Base-by-base conservation (phyloP, 2,329 filamentous ascomycete species). In the Phyllosticta capitalensis region DNA sequence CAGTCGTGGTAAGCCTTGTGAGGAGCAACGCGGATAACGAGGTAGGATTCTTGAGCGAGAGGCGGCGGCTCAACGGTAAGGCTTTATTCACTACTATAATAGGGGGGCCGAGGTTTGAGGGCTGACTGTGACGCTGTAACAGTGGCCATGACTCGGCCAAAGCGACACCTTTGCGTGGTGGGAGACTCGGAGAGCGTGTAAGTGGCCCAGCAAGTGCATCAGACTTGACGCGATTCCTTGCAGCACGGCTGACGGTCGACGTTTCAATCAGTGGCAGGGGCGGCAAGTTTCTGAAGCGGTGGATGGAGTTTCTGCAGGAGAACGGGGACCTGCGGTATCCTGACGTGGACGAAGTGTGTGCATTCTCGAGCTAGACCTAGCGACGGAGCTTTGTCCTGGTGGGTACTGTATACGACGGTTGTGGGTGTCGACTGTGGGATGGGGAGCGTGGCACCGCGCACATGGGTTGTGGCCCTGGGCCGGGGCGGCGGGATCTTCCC, bases 121-220 rank as follows among this genome's bases (percentile, higher is more conserved):
- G 28, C 56, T 60, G 7, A 45, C 17, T n/a, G 38, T 45, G 56
- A 33, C 45, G 53, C 48, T 26, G 51, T 28, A 50, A 38, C 67
- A 95, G 92, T 97, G 66, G 92, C 94, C 57, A 97, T 99, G 92
- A 99, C 94, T 63, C 84, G 94, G 65, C 90, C 94, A 5, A 92
- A 89, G 76, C 83, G 94, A 66, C 92, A 94, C 69, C 79, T 99
- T 51, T 94, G 89, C 63, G 82, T 99, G 19, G 87, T 96, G 67
- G 94, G 92, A 52, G 94, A 99, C 73, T 94, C 90, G 61, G 94
- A 96, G 71, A 97, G 92, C 2, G 89, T 96, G 59, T 38, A 38
- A 38, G 30, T 38, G 24, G 24, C 24, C 24, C 24, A 26, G 24
- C 24, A 26, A 26, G 10, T 14, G 30, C 30, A 38, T 14, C 9